Evolutionary conservation across 2,329 filamentous ascomycete species (phyloP).

Genomic region (Pseudogymnoascus sp.): DNA sequence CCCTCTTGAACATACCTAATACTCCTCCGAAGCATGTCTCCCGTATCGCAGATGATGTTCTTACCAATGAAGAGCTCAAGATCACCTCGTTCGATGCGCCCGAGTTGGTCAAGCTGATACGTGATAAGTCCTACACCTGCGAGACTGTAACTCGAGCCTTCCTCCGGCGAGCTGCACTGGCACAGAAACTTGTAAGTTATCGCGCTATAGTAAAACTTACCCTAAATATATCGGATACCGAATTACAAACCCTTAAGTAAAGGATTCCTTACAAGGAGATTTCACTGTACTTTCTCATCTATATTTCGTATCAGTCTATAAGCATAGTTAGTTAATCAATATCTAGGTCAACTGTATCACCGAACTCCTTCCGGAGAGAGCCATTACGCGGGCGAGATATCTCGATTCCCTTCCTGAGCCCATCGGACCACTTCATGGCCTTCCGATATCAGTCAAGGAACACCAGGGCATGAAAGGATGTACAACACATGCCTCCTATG

Average conservation of each 20-base stretch:
- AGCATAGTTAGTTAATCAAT: not conserved
- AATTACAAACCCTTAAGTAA: not conserved
- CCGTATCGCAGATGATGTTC: constrained; percentile 10
- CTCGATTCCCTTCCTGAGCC: constrained; percentile 29
- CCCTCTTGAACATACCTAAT: constrained; percentile 11
- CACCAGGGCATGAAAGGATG: constrained; percentile 41
- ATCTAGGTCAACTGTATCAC: constrained; percentile 38
- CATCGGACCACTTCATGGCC: constrained; percentile 32
- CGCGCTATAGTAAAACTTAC: not conserved
- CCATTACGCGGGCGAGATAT: constrained; percentile 25
- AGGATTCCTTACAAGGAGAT: not conserved
- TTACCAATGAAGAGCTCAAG: constrained; percentile 13
- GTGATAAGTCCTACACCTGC: constrained; percentile 12
- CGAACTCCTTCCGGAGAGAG: constrained; percentile 31
- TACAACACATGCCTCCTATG: constrained; percentile 41
- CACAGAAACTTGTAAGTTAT: constrained; percentile 16
- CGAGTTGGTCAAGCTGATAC: constrained; percentile 11
- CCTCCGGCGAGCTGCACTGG: constrained; percentile 15
- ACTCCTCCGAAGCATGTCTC: constrained; percentile 15
- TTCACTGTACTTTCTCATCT: not conserved
- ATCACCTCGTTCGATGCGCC: constrained; percentile 15
- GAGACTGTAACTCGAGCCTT: constrained; percentile 16
- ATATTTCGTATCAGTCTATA: not conserved
- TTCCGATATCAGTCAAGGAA: constrained; percentile 47
- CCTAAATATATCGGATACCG: not conserved